phyloP scores from a whole-genome alignment of 306 rosid species.

The Corylus heterophylla region DNA sequence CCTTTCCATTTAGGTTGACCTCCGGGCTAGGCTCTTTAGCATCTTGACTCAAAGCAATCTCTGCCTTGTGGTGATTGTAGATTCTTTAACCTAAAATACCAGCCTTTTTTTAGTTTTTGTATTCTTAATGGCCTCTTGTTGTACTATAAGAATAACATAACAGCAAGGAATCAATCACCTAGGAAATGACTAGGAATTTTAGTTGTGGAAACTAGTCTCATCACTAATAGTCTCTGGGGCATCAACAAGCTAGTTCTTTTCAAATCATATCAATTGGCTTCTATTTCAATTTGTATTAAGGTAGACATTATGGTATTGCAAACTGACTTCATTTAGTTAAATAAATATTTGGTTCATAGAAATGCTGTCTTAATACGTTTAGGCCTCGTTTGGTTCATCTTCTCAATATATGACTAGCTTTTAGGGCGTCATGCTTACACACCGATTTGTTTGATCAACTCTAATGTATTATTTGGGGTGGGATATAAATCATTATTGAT shows the following conservation, averaged over 20 bases:
- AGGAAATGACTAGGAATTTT: background rate
- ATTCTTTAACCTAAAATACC: no score
- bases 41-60: background rate
- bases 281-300: background rate
- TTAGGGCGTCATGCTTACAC: background rate
- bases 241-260: background rate
- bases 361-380: background rate
- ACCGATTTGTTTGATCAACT: background rate
- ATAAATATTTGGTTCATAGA: background rate
- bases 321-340: background rate
- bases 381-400: no score
- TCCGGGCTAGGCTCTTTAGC: background rate
- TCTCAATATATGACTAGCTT: no score
- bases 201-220: background rate
- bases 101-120: background rate
- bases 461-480: background rate
- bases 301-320: background rate
- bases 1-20: background rate
- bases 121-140: background rate
- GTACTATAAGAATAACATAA: background rate
- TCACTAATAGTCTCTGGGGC: background rate
- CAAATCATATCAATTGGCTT: background rate
- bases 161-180: background rate
- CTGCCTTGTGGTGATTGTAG: background rate
- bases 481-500: background rate